Conservation (phyloP, 2,329 filamentous ascomycete species). For the Aspergillus candidus region DNA sequence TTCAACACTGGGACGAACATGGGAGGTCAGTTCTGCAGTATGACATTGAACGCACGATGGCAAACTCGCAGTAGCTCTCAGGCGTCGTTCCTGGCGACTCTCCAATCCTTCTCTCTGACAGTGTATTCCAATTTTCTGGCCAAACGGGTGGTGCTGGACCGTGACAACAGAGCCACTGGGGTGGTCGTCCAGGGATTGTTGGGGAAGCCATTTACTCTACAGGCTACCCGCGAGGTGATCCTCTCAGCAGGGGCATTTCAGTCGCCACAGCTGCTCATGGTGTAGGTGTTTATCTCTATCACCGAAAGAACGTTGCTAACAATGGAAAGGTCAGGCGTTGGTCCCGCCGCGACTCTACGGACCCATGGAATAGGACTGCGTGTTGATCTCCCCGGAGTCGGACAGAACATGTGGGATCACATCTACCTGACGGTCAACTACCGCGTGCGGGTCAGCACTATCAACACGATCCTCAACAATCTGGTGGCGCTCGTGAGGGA, state of each 20-base stretch:
- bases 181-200: constrained; percentile 38
- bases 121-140: constrained; percentile 39
- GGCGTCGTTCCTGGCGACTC: constrained; percentile 27
- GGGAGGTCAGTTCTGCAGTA: constrained; percentile 31
- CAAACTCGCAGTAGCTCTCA: constrained; percentile 45
- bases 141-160: constrained; percentile 44
- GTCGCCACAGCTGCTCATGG: constrained; percentile 46
- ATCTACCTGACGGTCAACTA: constrained; percentile 26
- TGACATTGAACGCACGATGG: constrained; percentile 44
- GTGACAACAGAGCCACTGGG: constrained; percentile 37
- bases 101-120: constrained; percentile 22
- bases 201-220: constrained; percentile 39
- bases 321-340: constrained; percentile 31
- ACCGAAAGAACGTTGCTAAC: no score
- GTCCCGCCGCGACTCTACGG: constrained; percentile 26
- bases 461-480: constrained; percentile 10
- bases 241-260: constrained; percentile 47
- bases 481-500: not conserved
- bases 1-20: constrained; percentile 37
- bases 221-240: constrained; percentile 43
- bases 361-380: constrained; percentile 8
- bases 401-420: constrained; percentile 42
- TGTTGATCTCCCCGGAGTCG: constrained; percentile 15
- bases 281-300: constrained; percentile 17
- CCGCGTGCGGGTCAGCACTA: constrained; percentile 27